Evolutionary conservation across 1,139 yeast species (phyloP), one percentile per base, ranked within the genome.

Genomic region (Kodamaea suecica): DNA sequence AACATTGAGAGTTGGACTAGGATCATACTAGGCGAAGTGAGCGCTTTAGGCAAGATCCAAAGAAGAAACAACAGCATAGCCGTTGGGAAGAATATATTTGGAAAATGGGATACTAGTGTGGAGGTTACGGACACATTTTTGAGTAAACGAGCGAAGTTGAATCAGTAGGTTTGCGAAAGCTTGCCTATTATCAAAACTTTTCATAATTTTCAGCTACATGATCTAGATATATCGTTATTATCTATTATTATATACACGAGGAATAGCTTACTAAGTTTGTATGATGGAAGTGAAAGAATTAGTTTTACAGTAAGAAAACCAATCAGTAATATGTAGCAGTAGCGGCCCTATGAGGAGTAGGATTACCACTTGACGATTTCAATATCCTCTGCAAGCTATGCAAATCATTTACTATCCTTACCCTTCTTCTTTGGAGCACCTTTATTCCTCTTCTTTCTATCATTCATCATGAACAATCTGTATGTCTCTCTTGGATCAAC

Each of bases 351-450:
- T n/a, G n/a, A n/a, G n/a, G n/a, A n/a, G n/a, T n/a, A n/a, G n/a
- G n/a, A n/a, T n/a, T n/a, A n/a, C 21, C 21, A 19, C 21, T 19
- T 9, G 6, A 19, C 21, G 6, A 9, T 19, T 19, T 19, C 21
- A n/a, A n/a, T n/a, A 20, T 20, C 23, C 9, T 20, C 9, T 20
- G 7, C 23, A 20, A 20, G 9, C 23, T 8, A 7, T 25, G 8
- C 14, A 25, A 8, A 12, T n/a, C 14, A 27, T 15, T 29, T 29
- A 13, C 29, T 36, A 17, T 26, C 31, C 36, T 40, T 37, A 21
- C 32, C 48, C 61, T 76, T 78, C 72, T 87, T 87, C 69, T 83
- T 78, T 48, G 95, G 96, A 14, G 95, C 94, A 58, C 95, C 95
- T 63, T 87, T 87, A 57, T 87, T 90, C 76, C 95, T 83, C 74